A percentile compares a stretch with the other conserved stretches of the same genome.
Conservation (phyloP, 75 land plant species). For the Cryptomeria japonica region DNA sequence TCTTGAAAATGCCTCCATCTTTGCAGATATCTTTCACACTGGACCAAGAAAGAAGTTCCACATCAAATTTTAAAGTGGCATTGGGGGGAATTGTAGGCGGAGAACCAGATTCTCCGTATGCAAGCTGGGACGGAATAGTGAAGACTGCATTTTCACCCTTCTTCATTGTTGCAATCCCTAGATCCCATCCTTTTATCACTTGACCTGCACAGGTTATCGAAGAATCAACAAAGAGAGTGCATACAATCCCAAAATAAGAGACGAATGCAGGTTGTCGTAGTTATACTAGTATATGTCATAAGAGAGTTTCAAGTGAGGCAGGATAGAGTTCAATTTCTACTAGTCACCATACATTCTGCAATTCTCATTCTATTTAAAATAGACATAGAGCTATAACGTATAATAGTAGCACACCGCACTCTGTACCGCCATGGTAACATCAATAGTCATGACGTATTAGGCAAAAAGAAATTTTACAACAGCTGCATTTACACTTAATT, state of each 20-base stretch:
- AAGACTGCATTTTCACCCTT: conserved; percentile 72
- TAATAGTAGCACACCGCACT: not conserved
- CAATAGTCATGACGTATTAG: not conserved
- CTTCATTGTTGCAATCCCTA: conserved; percentile 72
- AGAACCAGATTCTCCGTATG: conserved; percentile 68
- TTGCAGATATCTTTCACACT: conserved; percentile 67
- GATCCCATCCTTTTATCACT: conserved; percentile 80
- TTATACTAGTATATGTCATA: not conserved
- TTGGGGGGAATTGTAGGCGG: conserved; percentile 78
- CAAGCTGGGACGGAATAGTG: conserved; percentile 67
- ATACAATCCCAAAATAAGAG: not conserved
- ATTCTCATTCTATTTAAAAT: not conserved
- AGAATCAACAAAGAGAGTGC: not conserved
- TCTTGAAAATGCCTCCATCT: conserved; percentile 75
- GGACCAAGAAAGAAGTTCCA: conserved; percentile 73
- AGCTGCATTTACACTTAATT: not conserved
- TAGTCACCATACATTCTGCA: not conserved
- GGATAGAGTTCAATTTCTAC: not conserved
- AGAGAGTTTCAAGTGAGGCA: not conserved
- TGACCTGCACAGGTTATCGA: conserved; percentile 32
- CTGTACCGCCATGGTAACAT: not conserved
- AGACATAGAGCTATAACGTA: not conserved
- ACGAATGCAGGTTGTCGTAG: not conserved
- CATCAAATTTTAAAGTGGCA: conserved; percentile 69
- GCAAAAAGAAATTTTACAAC: not conserved